Percentiles rank a stretch among this genome's conserved stretches.
These are phyloP conservation scores for Monilinia fructigena DNA, from an alignment of 2,329 filamentous ascomycete species.

Conservation along the genomic window DNA sequence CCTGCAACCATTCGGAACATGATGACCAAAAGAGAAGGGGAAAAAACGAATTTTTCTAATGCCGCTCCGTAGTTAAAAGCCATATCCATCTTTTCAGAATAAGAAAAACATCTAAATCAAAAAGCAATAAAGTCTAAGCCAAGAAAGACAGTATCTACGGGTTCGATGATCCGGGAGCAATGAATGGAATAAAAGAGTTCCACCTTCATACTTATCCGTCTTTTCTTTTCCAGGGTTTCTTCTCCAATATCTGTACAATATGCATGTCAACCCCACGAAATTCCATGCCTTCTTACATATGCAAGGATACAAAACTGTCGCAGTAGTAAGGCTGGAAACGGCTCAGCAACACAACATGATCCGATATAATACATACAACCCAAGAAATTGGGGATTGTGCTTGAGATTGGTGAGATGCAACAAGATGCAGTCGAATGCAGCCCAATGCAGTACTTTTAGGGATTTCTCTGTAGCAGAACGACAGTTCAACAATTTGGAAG, in stretches of 20 bases:
- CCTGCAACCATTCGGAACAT: conserved; percentile 3
- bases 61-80: conserved; percentile 6
- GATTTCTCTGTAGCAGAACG: not conserved
- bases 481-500: conserved; percentile 14
- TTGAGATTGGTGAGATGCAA: conserved; percentile 7
- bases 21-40: not conserved
- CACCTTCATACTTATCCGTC: conserved; percentile 7
- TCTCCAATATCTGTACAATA: not conserved
- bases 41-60: not conserved
- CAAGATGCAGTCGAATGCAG: not conserved
- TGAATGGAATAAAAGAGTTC: conserved; percentile 6
- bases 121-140: conserved; percentile 16
- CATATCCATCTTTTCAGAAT: conserved; percentile 1
- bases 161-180: conserved; percentile 4
- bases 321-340: conserved; percentile 25
- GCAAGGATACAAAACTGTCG: conserved; percentile 15
- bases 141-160: conserved; percentile 6
- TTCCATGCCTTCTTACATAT: conserved; percentile 19
- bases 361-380: conserved; percentile 7
- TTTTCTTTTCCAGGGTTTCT: not conserved
- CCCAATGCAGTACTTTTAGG: conserved; percentile 15
- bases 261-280: conserved; percentile 18
- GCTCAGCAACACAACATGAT: conserved; percentile 20
- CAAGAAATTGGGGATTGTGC: conserved; percentile 11
- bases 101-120: not conserved